Conservation (phyloP, 139 green algal species). For the Chlorella sp. region DNA sequence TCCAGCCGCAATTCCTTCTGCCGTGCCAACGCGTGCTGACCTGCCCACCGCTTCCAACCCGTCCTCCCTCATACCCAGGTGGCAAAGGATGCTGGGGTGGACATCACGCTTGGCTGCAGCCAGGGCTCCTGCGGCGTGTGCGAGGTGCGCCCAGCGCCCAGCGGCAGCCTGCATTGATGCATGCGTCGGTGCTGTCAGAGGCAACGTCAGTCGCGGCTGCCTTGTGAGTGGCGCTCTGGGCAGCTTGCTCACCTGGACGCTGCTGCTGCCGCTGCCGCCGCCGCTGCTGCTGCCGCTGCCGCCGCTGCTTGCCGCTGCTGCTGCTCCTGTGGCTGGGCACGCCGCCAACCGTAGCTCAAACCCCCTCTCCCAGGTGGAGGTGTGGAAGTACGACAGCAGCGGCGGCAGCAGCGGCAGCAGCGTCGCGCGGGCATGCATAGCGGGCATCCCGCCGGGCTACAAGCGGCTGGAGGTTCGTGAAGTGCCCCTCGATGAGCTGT, state of each 20-base stretch:
- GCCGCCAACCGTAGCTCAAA: too few species aligned
- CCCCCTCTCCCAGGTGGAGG: conserved; percentile 27
- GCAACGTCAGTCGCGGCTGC: background rate
- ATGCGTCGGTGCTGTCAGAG: background rate
- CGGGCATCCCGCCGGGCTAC: conserved; percentile 8
- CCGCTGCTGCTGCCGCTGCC: background rate
- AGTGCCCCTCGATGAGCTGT: conserved; percentile 15
- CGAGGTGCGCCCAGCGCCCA: conserved; percentile 7
- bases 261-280: background rate
- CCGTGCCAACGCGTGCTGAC: background rate
- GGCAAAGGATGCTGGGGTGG: conserved; percentile 22
- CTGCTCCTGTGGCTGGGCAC: too few species aligned
- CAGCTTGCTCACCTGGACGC: background rate
- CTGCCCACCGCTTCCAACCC: background rate
- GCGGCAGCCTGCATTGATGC: background rate
- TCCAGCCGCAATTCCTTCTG: background rate
- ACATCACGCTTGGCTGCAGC: conserved; percentile 37
- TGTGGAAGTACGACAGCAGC: conserved; percentile 31
- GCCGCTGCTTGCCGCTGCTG: too few species aligned
- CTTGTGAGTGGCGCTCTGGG: background rate
- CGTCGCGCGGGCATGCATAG: conserved; percentile 14
- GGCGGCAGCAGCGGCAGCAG: background rate
- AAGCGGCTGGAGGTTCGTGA: conserved; percentile 13
- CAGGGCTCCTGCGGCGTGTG: conserved; percentile 38
- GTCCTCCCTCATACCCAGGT: background rate